These are phyloP conservation scores for Canariomyces notabilis DNA, from an alignment of 2,329 filamentous ascomycete species.

Conservation along the genomic window DNA sequence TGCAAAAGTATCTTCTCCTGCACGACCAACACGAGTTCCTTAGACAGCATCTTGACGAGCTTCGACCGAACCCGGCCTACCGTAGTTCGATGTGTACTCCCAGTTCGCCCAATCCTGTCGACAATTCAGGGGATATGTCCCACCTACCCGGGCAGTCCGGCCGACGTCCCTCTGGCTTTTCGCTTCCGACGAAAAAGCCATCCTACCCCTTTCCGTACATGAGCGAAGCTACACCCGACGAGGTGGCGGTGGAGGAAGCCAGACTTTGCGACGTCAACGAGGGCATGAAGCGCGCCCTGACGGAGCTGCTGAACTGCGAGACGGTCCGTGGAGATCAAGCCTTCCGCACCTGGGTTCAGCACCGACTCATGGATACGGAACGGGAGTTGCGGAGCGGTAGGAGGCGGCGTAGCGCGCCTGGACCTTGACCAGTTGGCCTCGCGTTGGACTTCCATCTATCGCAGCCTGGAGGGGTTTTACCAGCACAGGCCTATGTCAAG, in stretches of 20 bases:
- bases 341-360: slow-evolving; percentile 55
- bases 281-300: slow-evolving; percentile 56
- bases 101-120: slow-evolving; percentile 47
- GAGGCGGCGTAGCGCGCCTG: slow-evolving; percentile 39
- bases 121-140: slow-evolving; percentile 56
- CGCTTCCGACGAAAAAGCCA: slow-evolving; percentile 23
- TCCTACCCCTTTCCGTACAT: slow-evolving; percentile 34
- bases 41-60: slow-evolving; percentile 45
- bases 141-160: slow-evolving; percentile 46
- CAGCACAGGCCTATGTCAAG: too few species aligned
- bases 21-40: slow-evolving; percentile 52
- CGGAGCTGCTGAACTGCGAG: slow-evolving; percentile 57
- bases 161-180: slow-evolving; percentile 32
- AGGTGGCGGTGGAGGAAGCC: slow-evolving; percentile 49
- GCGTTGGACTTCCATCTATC: too few species aligned
- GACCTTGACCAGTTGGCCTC: too few species aligned
- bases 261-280: slow-evolving; percentile 54
- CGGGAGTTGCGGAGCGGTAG: slow-evolving; percentile 51
- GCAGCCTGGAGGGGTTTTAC: too few species aligned
- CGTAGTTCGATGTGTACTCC: slow-evolving; percentile 28
- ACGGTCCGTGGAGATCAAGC: slow-evolving; percentile 46
- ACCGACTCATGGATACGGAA: slow-evolving; percentile 56
- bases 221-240: slow-evolving; percentile 42
- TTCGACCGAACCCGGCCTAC: slow-evolving; percentile 34
- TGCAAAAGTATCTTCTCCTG: slow-evolving; percentile 51